These are phyloP conservation scores for Chaetoceros tenuissimus DNA, from an alignment of 108 stramenopile genomes.

Conservation along the genomic window DNA sequence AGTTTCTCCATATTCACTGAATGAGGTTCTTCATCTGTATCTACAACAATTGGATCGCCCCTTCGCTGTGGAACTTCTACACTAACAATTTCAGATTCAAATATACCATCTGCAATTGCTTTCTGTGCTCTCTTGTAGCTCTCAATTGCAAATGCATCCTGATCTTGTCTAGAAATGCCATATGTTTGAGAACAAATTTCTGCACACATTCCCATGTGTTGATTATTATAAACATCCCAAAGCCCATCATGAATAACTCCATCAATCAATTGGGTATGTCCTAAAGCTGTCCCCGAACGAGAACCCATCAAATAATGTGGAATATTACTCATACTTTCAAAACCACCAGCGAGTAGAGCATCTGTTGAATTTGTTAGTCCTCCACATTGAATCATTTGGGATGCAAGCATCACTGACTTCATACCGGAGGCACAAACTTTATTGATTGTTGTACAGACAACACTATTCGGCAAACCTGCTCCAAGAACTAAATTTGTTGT, in stretches of 20 bases:
- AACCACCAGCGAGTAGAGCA: conserved; percentile 87
- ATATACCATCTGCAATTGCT: conserved; percentile 61
- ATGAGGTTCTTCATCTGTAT: conserved; percentile 79
- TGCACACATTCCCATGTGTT: conserved; percentile 96
- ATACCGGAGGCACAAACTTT: conserved; percentile 98
- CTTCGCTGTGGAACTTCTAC: conserved; percentile 57
- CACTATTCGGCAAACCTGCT: no score
- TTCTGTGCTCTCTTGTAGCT: conserved; percentile 73
- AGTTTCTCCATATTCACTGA: conserved; percentile 71
- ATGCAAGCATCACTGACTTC: conserved; percentile 81
- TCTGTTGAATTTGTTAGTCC: conserved; percentile 10
- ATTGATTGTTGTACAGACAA: conserved; percentile 70
- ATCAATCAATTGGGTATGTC: conserved; percentile 60
- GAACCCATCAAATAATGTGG: conserved; percentile 85
- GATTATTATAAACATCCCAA: conserved; percentile 93
- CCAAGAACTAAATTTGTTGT: no score
- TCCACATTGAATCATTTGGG: conserved; percentile 53
- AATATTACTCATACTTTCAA: conserved; percentile 95
- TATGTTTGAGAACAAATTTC: conserved; percentile 84
- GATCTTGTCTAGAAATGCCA: conserved; percentile 81
- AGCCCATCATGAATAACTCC: conserved; percentile 90
- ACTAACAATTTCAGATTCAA: conserved; percentile 71
- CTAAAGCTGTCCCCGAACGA: conserved; percentile 65
- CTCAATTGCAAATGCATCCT: conserved; percentile 85
- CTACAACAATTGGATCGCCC: conserved; percentile 45